Conservation (phyloP, 306 rosid genomes). For the Cyclanthera cordifolia region DNA sequence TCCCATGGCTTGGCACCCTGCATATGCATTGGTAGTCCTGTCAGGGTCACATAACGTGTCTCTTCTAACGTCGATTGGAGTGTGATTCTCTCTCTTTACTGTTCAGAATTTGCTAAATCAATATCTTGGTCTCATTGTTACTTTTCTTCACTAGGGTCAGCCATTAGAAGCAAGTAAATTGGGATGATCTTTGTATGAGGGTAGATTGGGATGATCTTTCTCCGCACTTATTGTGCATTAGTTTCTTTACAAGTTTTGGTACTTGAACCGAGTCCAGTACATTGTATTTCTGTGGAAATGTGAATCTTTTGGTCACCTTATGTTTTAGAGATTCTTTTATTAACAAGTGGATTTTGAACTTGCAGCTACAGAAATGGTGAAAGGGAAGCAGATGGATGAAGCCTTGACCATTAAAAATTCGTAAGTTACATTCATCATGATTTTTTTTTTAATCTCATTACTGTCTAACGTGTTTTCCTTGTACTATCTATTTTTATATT, state of each 20-base stretch:
- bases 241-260: neutral
- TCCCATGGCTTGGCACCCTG: neutral
- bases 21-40: too few species aligned
- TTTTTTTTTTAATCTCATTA: neutral
- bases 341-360: constrained; percentile 17
- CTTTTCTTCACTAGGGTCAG: neutral
- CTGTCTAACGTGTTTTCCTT: neutral
- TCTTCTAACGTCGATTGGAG: neutral
- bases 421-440: constrained; percentile 25
- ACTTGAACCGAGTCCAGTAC: neutral
- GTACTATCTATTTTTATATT: neutral
- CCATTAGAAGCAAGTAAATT: neutral
- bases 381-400: constrained; percentile 79
- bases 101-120: neutral
- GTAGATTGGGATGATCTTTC: too few species aligned
- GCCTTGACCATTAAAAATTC: constrained; percentile 63
- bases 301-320: neutral
- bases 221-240: neutral
- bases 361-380: constrained; percentile 94
- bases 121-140: neutral
- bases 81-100: neutral
- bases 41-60: neutral
- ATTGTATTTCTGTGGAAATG: neutral
- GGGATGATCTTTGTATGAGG: too few species aligned
- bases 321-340: neutral